Percentiles rank a stretch among this genome's conserved stretches.
phyloP scores from a whole-genome alignment of 371 early-diverging fungal genomes.

The Saksenaea oblongispora region DNA sequence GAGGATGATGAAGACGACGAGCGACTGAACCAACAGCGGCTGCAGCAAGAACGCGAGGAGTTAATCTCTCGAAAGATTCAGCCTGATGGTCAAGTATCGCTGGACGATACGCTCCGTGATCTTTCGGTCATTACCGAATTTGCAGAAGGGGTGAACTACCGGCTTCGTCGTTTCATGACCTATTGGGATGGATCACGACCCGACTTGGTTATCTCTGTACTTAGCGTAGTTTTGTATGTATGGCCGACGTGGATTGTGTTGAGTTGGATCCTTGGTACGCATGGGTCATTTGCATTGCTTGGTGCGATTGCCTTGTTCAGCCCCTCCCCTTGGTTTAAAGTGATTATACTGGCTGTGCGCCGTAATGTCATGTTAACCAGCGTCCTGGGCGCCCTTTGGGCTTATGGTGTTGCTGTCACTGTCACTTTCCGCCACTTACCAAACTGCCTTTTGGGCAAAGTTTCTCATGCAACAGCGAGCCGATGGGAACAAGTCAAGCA shows the following conservation, averaged over 20 bases:
- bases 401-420: slow-evolving; percentile 33
- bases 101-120: slow-evolving; percentile 46
- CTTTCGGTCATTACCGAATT: slow-evolving; percentile 27
- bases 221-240: slow-evolving; percentile 31
- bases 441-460: neutral
- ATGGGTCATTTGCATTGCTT: slow-evolving; percentile 18
- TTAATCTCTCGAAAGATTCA: slow-evolving; percentile 33
- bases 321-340: slow-evolving; percentile 30
- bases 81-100: slow-evolving; percentile 30
- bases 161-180: neutral
- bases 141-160: slow-evolving; percentile 16
- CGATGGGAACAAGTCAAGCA: neutral
- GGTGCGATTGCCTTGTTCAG: slow-evolving; percentile 21
- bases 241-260: slow-evolving; percentile 35
- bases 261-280: slow-evolving; percentile 24
- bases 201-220: slow-evolving; percentile 17
- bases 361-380: slow-evolving; percentile 24
- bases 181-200: slow-evolving; percentile 28
- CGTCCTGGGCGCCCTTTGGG: slow-evolving; percentile 26
- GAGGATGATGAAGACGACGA: slow-evolving; percentile 23
- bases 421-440: neutral
- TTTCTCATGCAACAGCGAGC: neutral
- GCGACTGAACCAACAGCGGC: slow-evolving; percentile 15
- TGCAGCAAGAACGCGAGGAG: slow-evolving; percentile 27
- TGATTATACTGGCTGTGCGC: slow-evolving; percentile 13